Base-by-base conservation (phyloP, 2,329 filamentous ascomycete genomes). In the Colletotrichum magnum region DNA sequence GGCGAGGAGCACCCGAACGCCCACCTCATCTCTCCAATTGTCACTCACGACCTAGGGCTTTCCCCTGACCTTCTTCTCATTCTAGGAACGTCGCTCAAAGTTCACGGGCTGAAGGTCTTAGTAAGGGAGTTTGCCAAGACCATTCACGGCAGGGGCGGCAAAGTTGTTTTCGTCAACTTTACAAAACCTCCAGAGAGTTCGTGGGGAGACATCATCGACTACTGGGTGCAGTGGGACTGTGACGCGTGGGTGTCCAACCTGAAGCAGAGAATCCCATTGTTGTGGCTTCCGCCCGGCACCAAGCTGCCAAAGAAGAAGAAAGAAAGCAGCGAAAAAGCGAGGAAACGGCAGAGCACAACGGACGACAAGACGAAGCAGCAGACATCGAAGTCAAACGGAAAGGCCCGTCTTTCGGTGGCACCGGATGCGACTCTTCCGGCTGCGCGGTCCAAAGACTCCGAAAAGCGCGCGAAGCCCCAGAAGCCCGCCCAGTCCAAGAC, bases 201-300 rank as follows among this genome's bases (percentile, higher is more conserved):
- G 1, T 94, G 92, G 92, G 88, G 90, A 1, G 91, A 93, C 62
- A 81, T 93, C 0, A 91, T 94, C 61, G 92, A 94, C 78, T 92
- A 90, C 71, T 93, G 91, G 88, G 86, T 94, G 1, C 86, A 92
- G 71, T 93, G 90, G 90, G 91, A 93, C 74, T 93, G 91, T 69
- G 92, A 94, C 73, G 88, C 88, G 4, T 94, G 91, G 91, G 90
- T 93, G 1, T 78, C 84, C 10, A 89, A 93, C 74, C 76, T 93
- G 62, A 88, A 87, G 69, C 79, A 80, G 58, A 86, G 88, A 61
- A 85, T 90, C 64, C 87, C 89, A 2, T 84, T 86, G 56, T 80
- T 92, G 4, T 92, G 89, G 89, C 79, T 88, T 65, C 85, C 85
- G 0, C 83, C 84, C 0, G 83, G 82, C 1, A 78, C 82, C 2